Percentiles rank a stretch among this genome's conserved stretches.
Evolutionary conservation across 768 basidiomycete genomes (phyloP).

Genomic region (Amanita exitialis): DNA sequence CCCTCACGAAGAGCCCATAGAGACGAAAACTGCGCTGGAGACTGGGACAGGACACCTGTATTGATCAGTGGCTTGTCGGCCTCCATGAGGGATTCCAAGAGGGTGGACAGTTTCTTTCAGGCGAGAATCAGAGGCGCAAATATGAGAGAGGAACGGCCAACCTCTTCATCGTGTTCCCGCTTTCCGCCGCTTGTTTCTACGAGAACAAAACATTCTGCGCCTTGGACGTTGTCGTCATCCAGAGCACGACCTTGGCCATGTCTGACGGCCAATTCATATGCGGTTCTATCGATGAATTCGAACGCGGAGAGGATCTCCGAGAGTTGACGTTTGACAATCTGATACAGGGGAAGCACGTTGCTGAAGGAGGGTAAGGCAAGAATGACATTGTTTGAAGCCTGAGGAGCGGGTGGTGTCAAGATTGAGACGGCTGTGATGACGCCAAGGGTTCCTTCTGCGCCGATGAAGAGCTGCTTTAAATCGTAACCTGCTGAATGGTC

Average conservation of each 20-base stretch:
- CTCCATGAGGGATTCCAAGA: conserved; percentile 72
- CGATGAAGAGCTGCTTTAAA: conserved; percentile 96
- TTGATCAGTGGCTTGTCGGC: conserved; percentile 69
- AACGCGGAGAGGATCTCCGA: conserved; percentile 97
- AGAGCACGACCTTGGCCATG: conserved; percentile 76
- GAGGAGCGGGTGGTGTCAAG: conserved; percentile 74
- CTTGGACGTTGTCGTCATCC: conserved; percentile 60
- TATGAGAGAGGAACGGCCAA: conserved; percentile 18
- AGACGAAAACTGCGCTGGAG: conserved; percentile 78
- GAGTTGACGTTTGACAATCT: conserved; percentile 67
- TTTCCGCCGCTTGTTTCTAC: conserved; percentile 93
- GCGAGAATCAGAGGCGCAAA: background rate
- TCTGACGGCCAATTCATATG: conserved; percentile 76
- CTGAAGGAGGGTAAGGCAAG: conserved; percentile 82
- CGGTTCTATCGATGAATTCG: conserved; percentile 87
- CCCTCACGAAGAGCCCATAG: conserved; percentile 92
- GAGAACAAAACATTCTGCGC: conserved; percentile 82
- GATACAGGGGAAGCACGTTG: conserved; percentile 79
- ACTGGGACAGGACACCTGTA: conserved; percentile 88
- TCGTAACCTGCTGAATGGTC: conserved; percentile 64
- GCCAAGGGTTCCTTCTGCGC: conserved; percentile 93
- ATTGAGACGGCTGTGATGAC: conserved; percentile 94
- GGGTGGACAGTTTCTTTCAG: conserved; percentile 67
- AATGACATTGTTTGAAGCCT: conserved; percentile 85
- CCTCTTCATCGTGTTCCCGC: conserved; percentile 90